These are phyloP conservation scores for Tylopilus sp. DNA, from an alignment of 768 basidiomycete species.

Conservation along the genomic window DNA sequence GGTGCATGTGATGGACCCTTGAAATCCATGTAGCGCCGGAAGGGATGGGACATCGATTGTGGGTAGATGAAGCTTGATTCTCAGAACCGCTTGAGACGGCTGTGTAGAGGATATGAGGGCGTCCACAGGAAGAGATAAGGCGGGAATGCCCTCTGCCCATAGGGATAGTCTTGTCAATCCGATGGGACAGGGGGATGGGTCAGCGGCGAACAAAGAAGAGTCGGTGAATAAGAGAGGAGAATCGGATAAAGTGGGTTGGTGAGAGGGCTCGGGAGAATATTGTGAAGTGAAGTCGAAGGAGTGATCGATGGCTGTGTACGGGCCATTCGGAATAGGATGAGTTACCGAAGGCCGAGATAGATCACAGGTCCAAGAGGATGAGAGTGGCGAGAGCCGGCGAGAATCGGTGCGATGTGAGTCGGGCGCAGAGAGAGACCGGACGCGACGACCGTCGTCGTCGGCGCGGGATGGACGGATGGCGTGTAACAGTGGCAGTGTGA, in stretches of 20 bases:
- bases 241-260: constrained; percentile 24
- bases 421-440: constrained; percentile 31
- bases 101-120: constrained; percentile 41
- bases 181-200: constrained; percentile 33
- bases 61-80: constrained; percentile 56
- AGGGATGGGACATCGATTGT: constrained; percentile 50
- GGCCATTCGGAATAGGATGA: constrained; percentile 22
- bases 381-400: constrained; percentile 33
- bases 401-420: constrained; percentile 26
- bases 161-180: constrained; percentile 44
- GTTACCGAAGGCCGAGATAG: constrained; percentile 23
- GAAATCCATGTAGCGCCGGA: constrained; percentile 61
- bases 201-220: constrained; percentile 26
- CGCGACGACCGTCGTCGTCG: constrained; percentile 29
- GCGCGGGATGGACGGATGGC: constrained; percentile 17
- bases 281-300: constrained; percentile 17
- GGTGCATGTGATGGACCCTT: constrained; percentile 52
- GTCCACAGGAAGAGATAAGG: constrained; percentile 58
- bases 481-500: constrained; percentile 23
- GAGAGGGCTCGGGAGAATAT: constrained; percentile 23
- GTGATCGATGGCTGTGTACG: constrained; percentile 25
- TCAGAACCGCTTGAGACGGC: constrained; percentile 45
- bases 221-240: constrained; percentile 28
- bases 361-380: constrained; percentile 29
- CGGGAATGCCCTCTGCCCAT: constrained; percentile 67